Conservation (phyloP, 176 grass and related monocot genomes). For the Otatea glauca region DNA sequence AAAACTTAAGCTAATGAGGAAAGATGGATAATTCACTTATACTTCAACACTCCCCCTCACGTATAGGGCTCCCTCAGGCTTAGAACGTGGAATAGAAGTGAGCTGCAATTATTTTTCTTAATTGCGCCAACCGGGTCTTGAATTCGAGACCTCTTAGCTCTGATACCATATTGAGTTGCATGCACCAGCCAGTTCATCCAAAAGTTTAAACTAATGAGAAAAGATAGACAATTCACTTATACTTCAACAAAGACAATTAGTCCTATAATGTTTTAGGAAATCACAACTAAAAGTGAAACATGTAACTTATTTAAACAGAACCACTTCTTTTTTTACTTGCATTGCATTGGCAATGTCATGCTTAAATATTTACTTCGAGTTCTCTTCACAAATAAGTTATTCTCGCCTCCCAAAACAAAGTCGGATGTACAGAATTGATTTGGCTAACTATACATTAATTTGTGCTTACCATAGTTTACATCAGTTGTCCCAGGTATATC, state of each 20-base stretch:
- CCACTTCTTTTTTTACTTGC: background rate
- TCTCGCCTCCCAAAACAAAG: background rate
- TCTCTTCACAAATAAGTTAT: background rate
- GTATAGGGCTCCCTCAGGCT: no score
- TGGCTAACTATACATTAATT: background rate
- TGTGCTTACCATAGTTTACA: constrained; percentile 48
- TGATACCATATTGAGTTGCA: no score
- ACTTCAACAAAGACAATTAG: background rate
- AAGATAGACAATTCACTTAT: no score
- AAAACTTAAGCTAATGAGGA: no score
- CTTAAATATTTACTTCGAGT: background rate
- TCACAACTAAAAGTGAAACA: background rate
- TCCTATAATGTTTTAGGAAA: background rate
- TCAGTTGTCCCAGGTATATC: constrained; percentile 71
- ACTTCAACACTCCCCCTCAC: no score
- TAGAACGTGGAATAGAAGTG: no score
- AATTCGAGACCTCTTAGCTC: no score
- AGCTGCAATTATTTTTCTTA: no score
- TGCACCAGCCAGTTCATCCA: no score
- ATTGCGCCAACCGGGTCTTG: no score
- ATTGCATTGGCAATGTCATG: background rate
- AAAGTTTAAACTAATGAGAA: no score
- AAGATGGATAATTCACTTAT: no score
- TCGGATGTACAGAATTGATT: background rate
- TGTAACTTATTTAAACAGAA: background rate